Base-by-base conservation (phyloP, 2,329 filamentous ascomycete species). In the Pestalotiopsis sp. region DNA sequence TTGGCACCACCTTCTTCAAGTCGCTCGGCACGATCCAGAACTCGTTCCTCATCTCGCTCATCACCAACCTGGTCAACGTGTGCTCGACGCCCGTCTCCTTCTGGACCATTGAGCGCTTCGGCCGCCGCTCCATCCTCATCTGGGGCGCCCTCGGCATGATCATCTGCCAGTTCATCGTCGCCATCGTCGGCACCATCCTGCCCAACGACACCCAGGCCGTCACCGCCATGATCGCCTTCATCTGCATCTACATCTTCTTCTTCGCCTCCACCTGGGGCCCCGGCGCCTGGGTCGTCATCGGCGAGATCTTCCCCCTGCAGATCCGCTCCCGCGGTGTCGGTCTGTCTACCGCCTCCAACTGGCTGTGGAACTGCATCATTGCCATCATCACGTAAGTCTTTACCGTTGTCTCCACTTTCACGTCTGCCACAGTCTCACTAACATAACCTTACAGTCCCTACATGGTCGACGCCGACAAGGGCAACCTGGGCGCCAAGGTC, bases 221-320 rank as follows among this genome's bases (percentile, higher is more conserved):
- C 55, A 73, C 73, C 48, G 85, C 88, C 55, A 86, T 91, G 81
- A 92, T 94, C 72, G 88, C 90, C 66, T 92, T 93, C 82, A 93
- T 92, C 77, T 91, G 88, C 81, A 87, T 94, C 81, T 92, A 92
- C 85, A 93, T 94, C 81, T 89, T 91, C 83, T 92, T 91, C 86
- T 94, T 94, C 78, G 91, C 91, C 64, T 85, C 84, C 22, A 93
- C 91, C 64, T 94, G 91, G 91, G 92, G 91, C 56, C 91, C 92
- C 1, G 88, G 76, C 11, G 83, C 88, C 20, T 91, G 89, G 89
- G 86, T 88, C 57, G 85, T 93, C 66, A 91, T 93, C 72, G 91
- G 91, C 75, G 91, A 94, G 81, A 88, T 91, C 76, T 94, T 90
- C 85, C 91, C 91, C 67, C 86, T 94, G 9, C 90, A 89, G 39